These are phyloP conservation scores for Lachancea lanzarotensis DNA, from an alignment of 805 yeast species.

Conservation along the genomic window DNA sequence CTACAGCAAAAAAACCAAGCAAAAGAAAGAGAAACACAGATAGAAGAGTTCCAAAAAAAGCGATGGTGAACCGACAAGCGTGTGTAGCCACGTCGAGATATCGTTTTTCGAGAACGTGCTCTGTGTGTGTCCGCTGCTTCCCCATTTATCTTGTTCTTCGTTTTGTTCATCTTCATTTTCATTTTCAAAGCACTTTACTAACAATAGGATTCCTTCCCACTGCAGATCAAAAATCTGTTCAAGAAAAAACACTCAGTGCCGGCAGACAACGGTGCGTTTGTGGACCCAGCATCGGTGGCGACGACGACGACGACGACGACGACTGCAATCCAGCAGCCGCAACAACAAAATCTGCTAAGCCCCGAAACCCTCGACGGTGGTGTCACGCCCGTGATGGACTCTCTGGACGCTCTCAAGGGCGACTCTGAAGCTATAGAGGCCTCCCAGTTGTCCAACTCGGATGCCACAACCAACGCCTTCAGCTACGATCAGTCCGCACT, in stretches of 20 bases:
- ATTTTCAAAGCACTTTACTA: background rate
- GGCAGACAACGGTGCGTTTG: constrained; percentile 1
- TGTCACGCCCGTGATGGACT: constrained; percentile 3
- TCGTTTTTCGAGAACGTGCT: too few relatives aligned
- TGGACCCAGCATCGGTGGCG: background rate
- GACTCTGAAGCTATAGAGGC: constrained; percentile 3
- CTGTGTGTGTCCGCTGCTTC: too few relatives aligned
- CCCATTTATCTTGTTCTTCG: too few relatives aligned
- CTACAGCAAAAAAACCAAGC: too few relatives aligned
- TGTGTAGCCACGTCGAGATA: too few relatives aligned
- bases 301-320: too few relatives aligned
- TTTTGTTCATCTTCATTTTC: background rate
- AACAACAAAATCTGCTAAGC: background rate
- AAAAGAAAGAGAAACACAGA: too few relatives aligned
- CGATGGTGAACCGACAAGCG: too few relatives aligned
- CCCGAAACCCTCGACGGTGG: background rate
- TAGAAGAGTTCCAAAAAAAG: too few relatives aligned
- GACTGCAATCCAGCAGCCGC: too few relatives aligned
- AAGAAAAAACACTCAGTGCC: constrained; percentile 15
- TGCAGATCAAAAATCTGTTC: constrained; percentile 15
- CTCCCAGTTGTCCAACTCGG: constrained; percentile 1
- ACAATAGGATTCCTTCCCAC: background rate
- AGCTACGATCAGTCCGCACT: constrained; percentile 1
- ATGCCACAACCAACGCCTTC: constrained; percentile 1
- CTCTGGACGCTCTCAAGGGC: constrained; percentile 3